Conservation (phyloP, 2,329 filamentous ascomycete species). For the Periconia sp. region DNA sequence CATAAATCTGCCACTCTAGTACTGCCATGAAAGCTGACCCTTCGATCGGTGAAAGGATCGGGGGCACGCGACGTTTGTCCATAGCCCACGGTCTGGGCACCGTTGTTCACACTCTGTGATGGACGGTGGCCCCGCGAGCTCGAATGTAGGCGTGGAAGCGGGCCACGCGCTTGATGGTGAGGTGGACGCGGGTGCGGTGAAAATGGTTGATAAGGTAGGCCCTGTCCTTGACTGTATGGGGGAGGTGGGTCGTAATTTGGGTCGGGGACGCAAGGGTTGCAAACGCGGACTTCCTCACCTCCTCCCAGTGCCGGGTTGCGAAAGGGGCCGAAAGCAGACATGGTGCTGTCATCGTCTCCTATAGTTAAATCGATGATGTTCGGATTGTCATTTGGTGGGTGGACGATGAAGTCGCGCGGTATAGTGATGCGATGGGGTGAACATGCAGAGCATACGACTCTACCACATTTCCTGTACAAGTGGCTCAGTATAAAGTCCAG, state of each 20-base stretch:
- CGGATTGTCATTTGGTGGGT: constrained; percentile 56
- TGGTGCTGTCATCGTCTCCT: constrained; percentile 40
- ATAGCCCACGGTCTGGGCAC: constrained; percentile 19
- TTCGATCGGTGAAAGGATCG: constrained; percentile 26
- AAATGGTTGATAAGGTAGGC: constrained; percentile 13
- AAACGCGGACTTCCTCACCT: constrained; percentile 72
- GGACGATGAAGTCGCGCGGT: constrained; percentile 89
- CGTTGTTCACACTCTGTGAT: constrained; percentile 27
- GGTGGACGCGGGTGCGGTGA: constrained; percentile 17
- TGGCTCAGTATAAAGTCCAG: too few species aligned
- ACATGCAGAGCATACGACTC: constrained; percentile 87
- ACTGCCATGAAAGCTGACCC: constrained; percentile 32
- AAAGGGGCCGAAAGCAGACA: constrained; percentile 34
- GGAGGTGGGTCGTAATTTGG: constrained; percentile 67
- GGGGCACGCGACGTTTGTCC: constrained; percentile 25
- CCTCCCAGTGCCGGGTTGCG: constrained; percentile 63
- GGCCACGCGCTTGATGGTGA: constrained; percentile 4
- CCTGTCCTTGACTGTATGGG: constrained; percentile 44
- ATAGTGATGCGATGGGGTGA: constrained; percentile 96
- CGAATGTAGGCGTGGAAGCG: background rate
- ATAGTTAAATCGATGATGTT: constrained; percentile 54
- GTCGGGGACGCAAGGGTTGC: constrained; percentile 76
- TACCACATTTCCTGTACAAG: constrained; percentile 76
- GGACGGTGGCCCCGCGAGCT: constrained; percentile 23
- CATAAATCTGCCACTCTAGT: constrained; percentile 29